Evolutionary conservation across 2,329 filamentous ascomycete species (phyloP).

Genomic region (Colletotrichum lupini): DNA sequence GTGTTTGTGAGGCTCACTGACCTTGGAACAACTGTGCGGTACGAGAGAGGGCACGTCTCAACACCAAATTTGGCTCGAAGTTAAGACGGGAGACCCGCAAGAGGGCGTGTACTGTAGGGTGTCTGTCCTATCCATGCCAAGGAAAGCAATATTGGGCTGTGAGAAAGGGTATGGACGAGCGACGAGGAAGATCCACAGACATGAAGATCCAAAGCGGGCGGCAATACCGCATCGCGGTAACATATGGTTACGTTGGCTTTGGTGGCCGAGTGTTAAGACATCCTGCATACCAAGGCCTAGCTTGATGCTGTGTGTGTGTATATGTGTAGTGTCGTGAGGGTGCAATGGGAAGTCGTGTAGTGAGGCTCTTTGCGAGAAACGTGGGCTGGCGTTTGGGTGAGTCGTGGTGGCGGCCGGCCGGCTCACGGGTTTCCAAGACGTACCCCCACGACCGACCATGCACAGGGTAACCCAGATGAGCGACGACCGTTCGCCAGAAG

Average conservation of each 20-base stretch:
- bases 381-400: constrained; percentile 24
- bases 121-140: neutral
- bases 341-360: neutral
- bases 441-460: constrained; percentile 22
- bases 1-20: constrained; percentile 7
- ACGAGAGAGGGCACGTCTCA: constrained; percentile 5
- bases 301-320: neutral
- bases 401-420: constrained; percentile 5
- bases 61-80: constrained; percentile 15
- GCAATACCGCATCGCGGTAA: constrained; percentile 16
- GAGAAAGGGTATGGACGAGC: neutral
- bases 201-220: constrained; percentile 4
- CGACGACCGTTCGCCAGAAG: constrained; percentile 27
- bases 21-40: constrained; percentile 23
- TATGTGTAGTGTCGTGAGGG: neutral
- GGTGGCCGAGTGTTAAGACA: neutral
- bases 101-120: neutral
- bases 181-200: constrained; percentile 4
- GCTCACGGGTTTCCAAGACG: neutral
- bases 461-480: constrained; percentile 27
- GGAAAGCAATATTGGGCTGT: neutral
- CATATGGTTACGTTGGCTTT: constrained; percentile 5
- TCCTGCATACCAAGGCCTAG: neutral
- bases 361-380: constrained; percentile 33
- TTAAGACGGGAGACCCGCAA: constrained; percentile 25